Evolutionary conservation across 2,329 filamentous ascomycete species (phyloP).

Genomic region (Neonectria neomacrospora): DNA sequence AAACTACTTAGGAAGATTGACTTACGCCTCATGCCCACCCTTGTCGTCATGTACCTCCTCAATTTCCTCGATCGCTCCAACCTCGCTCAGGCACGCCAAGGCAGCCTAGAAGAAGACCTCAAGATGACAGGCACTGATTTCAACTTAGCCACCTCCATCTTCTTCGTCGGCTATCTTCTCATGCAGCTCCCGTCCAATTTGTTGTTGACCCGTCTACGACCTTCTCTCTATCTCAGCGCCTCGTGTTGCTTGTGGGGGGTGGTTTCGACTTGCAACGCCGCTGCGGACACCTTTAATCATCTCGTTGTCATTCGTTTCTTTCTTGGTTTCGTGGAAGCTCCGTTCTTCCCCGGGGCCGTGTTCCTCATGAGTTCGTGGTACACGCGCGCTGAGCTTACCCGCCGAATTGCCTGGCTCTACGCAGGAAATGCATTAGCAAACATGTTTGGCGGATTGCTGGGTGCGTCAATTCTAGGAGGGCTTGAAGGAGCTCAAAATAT

Average conservation of each 20-base stretch:
- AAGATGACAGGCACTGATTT: slow-evolving; percentile 66
- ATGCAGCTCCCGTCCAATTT: slow-evolving; percentile 73
- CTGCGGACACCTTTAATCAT: slow-evolving; percentile 53
- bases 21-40: slow-evolving; percentile 60
- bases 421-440: slow-evolving; percentile 67
- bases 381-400: slow-evolving; percentile 59
- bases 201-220: slow-evolving; percentile 63
- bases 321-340: slow-evolving; percentile 57
- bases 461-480: slow-evolving; percentile 59
- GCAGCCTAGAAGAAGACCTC: slow-evolving; percentile 63
- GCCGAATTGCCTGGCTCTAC: slow-evolving; percentile 67
- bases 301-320: slow-evolving; percentile 61
- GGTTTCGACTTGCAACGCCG: slow-evolving; percentile 59
- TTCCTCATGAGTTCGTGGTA: slow-evolving; percentile 61
- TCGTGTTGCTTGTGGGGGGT: slow-evolving; percentile 57
- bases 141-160: slow-evolving; percentile 68
- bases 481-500: slow-evolving; percentile 61
- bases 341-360: slow-evolving; percentile 61
- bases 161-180: slow-evolving; percentile 70
- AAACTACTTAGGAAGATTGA: slow-evolving; percentile 63
- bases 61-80: slow-evolving; percentile 66
- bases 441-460: slow-evolving; percentile 62
- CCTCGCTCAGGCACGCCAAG: slow-evolving; percentile 65
- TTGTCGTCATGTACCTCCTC: slow-evolving; percentile 66
- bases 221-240: slow-evolving; percentile 63